Evolutionary conservation across 805 yeast species (phyloP).

Genomic region (Candida verbasci): DNA sequence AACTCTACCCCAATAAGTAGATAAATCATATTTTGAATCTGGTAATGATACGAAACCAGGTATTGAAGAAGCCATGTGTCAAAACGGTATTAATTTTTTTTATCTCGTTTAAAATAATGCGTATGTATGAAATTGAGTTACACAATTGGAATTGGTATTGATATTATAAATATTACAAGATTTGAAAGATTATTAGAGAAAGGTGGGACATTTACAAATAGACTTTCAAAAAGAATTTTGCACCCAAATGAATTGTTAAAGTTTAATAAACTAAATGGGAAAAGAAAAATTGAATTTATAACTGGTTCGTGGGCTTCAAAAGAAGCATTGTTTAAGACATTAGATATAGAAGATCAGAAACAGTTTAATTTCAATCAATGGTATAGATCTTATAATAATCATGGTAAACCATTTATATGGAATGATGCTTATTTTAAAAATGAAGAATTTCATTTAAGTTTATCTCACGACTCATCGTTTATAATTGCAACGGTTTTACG

Average conservation of each 20-base stretch:
- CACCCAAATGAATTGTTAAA: conserved; percentile 38
- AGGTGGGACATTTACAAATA: conserved; percentile 24
- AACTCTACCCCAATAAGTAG: conserved; percentile 90
- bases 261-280: conserved; percentile 20
- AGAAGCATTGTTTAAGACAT: conserved; percentile 67
- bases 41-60: conserved; percentile 82
- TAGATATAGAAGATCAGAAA: conserved; percentile 47
- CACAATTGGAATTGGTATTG: conserved; percentile 52
- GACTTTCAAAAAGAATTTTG: conserved; percentile 46
- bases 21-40: conserved; percentile 70
- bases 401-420: conserved; percentile 44
- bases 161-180: conserved; percentile 45
- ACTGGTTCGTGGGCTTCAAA: conserved; percentile 69
- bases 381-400: conserved; percentile 40
- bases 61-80: conserved; percentile 80
- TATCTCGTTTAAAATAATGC: background rate
- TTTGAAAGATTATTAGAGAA: conserved; percentile 39
- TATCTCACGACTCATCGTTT: conserved; percentile 65
- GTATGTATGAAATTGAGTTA: conserved; percentile 3
- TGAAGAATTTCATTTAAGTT: conserved; percentile 49
- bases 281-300: conserved; percentile 28
- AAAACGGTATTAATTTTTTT: background rate
- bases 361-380: conserved; percentile 55
- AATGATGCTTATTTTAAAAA: conserved; percentile 16
- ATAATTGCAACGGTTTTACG: conserved; percentile 55